A percentile compares a stretch with the other conserved stretches of the same genome.
Conservation (phyloP, 768 basidiomycete genomes). For the Psilocybe sp. region DNA sequence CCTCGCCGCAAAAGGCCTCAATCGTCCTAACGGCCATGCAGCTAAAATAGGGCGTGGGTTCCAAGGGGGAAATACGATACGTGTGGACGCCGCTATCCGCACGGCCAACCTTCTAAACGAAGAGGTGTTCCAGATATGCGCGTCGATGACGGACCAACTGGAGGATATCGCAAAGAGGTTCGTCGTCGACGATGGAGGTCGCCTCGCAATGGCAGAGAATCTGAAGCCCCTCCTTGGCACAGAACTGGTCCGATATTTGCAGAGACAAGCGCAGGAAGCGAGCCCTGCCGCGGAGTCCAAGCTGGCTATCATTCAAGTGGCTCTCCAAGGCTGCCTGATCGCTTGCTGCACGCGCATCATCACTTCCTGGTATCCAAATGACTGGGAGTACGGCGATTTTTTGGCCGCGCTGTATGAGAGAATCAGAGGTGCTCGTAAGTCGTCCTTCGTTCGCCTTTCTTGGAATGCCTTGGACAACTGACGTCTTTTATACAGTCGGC, state of each 20-base stretch:
- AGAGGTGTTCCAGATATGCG: conserved; percentile 38
- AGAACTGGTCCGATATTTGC: conserved; percentile 28
- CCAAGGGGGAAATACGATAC: not conserved
- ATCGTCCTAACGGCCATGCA: conserved; percentile 4
- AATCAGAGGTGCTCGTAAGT: conserved; percentile 33
- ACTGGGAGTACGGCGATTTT: conserved; percentile 40
- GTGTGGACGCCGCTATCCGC: conserved; percentile 19
- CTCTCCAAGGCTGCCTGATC: conserved; percentile 38
- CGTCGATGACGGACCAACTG: conserved; percentile 36
- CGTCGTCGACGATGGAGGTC: conserved; percentile 16
- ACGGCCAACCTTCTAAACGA: conserved; percentile 32
- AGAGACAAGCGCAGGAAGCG: conserved; percentile 18
- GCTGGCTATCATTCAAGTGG: conserved; percentile 34
- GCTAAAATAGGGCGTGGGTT: not conserved
- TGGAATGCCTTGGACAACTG: not conserved
- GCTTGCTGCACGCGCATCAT: conserved; percentile 36
- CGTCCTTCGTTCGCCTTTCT: not conserved
- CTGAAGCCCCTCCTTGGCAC: conserved; percentile 30
- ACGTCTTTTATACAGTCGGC: not conserved
- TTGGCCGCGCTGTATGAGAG: conserved; percentile 33
- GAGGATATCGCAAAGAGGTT: conserved; percentile 25
- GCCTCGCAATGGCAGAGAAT: conserved; percentile 19
- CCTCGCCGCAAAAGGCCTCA: conserved; percentile 13
- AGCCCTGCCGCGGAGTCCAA: conserved; percentile 21
- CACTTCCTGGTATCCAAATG: conserved; percentile 39